phyloP scores from a whole-genome alignment of 1,284 basidiomycete genomes.

The Pyrrhoderma noxium region DNA sequence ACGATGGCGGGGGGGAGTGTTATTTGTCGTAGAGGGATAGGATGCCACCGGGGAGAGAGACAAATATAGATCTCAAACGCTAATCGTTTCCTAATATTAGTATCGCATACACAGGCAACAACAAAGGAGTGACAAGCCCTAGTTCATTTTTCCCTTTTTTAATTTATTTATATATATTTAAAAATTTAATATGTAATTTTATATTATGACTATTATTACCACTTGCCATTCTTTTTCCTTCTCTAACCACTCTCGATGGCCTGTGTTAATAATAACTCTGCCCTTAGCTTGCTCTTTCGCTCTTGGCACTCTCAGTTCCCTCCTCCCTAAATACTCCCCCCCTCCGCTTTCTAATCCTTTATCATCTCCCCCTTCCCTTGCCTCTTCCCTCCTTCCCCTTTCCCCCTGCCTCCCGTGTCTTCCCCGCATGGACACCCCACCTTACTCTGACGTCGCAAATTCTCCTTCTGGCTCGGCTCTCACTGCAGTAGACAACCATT shows the following conservation, averaged over 20 bases:
- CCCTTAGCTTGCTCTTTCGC: no score
- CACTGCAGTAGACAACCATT: conserved; percentile 15
- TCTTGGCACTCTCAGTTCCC: no score
- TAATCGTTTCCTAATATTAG: no score
- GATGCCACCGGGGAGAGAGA: no score
- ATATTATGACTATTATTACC: not conserved
- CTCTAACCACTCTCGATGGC: not conserved
- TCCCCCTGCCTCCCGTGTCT: conserved; percentile 7
- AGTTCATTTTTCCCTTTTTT: not conserved
- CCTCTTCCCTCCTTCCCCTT: not conserved
- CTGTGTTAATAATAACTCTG: no score
- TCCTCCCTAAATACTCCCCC: no score
- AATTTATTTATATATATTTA: not conserved
- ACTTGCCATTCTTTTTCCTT: not conserved
- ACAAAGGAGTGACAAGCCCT: not conserved
- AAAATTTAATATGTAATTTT: not conserved
- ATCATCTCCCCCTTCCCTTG: not conserved
- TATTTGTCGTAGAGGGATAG: no score
- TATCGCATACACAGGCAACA: no score
- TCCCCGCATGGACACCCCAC: conserved; percentile 23
- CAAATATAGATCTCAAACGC: no score
- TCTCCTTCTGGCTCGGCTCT: conserved; percentile 20
- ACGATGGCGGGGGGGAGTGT: no score
- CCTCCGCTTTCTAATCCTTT: no score
- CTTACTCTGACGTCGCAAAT: conserved; percentile 22